Evolutionary conservation across 345 rosid genomes (phyloP), one percentile per base, ranked within the genome.

Genomic region (Dipteronia sinensis): DNA sequence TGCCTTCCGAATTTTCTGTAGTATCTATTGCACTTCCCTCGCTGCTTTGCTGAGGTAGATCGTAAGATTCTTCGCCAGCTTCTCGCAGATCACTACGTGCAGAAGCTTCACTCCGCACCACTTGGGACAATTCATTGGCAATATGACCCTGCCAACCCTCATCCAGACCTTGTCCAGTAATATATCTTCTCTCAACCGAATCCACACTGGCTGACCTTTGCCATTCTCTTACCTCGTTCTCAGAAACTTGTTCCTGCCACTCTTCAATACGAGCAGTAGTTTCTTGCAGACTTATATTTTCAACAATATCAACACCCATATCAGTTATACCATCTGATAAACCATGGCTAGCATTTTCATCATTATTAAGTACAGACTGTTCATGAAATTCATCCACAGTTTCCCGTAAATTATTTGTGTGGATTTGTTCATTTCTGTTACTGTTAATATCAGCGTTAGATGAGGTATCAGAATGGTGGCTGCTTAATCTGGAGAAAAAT

Each of bases 401-500:
- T 67, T 76, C 76, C 55, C 67, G 84, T 5, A 74, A 56, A 87
- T 74, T 71, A 68, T 87, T 83, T 56, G 76, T 55, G 79, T 78
- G 75, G 83, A 69, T 83, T 72, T 82, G 88, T 55, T 87, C 94
- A 75, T 75, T 86, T 77, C 82, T 86, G 66, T 76, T 78, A 65
- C 77, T 75, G 76, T 81, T 84, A 77, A 79, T 77, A 79, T 85
- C 92, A 79, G 83, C 58, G 77, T 81, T 84, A 49, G 97, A 91
- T 68, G 90, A 86, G 78, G 91, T 83, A 72, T 89, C 94, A 6
- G 88, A 89, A 70, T 77, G 83, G 84, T 80, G 82, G 81, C 88
- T 87, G 90, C 92, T 85, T 34, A 86, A 80, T 87, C 90, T 92
- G 81, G 93, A 91, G 84, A 92, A 80, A 85, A 93, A 88, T 74